Percentiles rank a stretch among this genome's conserved stretches.
Evolutionary conservation across 1,284 basidiomycete genomes (phyloP).

Genomic region (Chalciporus piperatoides): DNA sequence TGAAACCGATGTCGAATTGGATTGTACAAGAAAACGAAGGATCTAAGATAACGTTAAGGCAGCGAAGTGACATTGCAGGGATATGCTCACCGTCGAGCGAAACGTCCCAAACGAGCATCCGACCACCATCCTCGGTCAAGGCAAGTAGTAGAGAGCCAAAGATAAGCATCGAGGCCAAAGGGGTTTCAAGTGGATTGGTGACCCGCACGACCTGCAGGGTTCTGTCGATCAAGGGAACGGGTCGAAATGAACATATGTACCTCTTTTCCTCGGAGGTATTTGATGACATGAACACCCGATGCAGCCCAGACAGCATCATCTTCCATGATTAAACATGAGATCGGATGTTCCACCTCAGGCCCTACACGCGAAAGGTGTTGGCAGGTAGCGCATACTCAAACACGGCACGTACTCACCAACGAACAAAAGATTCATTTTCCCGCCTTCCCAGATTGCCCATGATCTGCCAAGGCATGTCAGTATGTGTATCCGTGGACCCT

Average conservation of each 20-base stretch:
- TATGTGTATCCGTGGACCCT: constrained; percentile 78
- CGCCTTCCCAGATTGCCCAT: constrained; percentile 98
- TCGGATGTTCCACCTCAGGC: constrained; percentile 70
- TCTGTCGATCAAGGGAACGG: constrained; percentile 9
- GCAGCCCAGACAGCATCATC: constrained; percentile 86
- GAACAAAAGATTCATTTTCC: constrained; percentile 89
- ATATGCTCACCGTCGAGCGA: constrained; percentile 37
- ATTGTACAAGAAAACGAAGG: constrained; percentile 44
- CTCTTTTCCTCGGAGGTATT: constrained; percentile 87
- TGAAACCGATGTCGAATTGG: constrained; percentile 76
- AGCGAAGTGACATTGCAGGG: not conserved
- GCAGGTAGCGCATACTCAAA: not conserved
- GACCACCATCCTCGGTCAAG: constrained; percentile 76
- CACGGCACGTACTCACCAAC: constrained; percentile 61
- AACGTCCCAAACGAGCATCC: constrained; percentile 80
- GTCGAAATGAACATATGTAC: constrained; percentile 38
- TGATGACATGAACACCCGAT: constrained; percentile 67
- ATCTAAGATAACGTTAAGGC: constrained; percentile 19
- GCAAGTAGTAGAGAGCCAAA: constrained; percentile 81
- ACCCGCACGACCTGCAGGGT: constrained; percentile 42
- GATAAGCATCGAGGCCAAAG: constrained; percentile 61
- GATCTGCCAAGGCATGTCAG: constrained; percentile 87
- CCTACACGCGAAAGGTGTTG: constrained; percentile 44
- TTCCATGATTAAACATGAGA: constrained; percentile 77
- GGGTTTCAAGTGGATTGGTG: constrained; percentile 60